Percentiles rank a stretch among this genome's conserved stretches.
phyloP scores from a whole-genome alignment of 2,329 filamentous ascomycete genomes.

The Reticulascus tulasneorum region DNA sequence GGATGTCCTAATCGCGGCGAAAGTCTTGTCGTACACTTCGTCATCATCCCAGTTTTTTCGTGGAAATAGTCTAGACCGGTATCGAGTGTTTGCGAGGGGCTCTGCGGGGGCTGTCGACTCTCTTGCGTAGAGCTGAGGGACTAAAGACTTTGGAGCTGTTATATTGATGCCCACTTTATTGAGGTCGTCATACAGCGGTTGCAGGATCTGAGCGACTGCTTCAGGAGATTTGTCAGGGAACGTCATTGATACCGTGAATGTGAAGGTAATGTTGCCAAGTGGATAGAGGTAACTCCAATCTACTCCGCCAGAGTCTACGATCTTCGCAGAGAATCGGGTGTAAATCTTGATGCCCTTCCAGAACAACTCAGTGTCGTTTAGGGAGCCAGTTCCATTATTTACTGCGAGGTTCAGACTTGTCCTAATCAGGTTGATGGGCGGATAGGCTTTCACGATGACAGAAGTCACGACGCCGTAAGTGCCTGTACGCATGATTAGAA shows the following conservation, averaged over 20 bases:
- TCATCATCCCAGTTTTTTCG: conserved; percentile 3
- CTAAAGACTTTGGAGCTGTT: too few relatives aligned
- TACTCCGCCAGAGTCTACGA: conserved; percentile 18
- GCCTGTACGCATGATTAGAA: conserved; percentile 40
- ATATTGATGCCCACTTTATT: conserved; percentile 17
- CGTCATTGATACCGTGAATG: conserved; percentile 30
- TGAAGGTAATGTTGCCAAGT: conserved; percentile 18
- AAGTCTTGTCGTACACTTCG: conserved; percentile 2
- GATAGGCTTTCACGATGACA: conserved; percentile 48
- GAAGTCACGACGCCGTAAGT: conserved; percentile 49
- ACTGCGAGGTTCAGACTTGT: conserved; percentile 12
- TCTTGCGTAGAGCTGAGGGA: too few relatives aligned
- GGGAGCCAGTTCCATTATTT: too few relatives aligned
- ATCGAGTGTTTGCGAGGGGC: too few relatives aligned
- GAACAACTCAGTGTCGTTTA: too few relatives aligned
- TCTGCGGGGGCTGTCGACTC: too few relatives aligned
- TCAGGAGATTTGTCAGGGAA: conserved; percentile 37
- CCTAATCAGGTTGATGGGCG: conserved; percentile 35
- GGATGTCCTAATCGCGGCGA: conserved; percentile 5
- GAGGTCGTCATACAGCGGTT: conserved; percentile 32
- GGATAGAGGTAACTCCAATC: conserved; percentile 22
- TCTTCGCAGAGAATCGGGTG: conserved; percentile 17
- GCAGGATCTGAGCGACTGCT: conserved; percentile 34
- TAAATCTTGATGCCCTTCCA: too few relatives aligned
- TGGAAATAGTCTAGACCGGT: conserved; percentile 4